These are phyloP conservation scores for Lachnellula suecica DNA, from an alignment of 2,329 filamentous ascomycete species.

Conservation along the genomic window DNA sequence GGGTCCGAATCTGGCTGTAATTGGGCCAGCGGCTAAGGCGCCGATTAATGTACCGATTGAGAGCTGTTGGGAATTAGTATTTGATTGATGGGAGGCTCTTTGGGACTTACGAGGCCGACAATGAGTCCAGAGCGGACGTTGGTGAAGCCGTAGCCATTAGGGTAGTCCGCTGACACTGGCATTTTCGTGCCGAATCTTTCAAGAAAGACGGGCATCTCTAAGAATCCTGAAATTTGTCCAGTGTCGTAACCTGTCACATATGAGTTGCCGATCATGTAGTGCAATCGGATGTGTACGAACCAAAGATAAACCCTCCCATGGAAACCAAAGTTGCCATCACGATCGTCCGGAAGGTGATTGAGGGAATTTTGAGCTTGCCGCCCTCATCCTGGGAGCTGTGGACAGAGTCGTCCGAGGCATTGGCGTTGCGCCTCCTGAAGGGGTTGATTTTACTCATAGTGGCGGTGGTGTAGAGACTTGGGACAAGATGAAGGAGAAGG, in stretches of 20 bases:
- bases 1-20: constrained; percentile 63
- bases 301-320: constrained; percentile 34
- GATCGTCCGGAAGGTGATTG: constrained; percentile 19
- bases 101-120: constrained; percentile 53
- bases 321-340: constrained; percentile 25
- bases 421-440: too few relatives aligned
- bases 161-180: constrained; percentile 22
- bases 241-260: constrained; percentile 26
- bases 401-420: too few relatives aligned
- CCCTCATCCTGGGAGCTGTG: too few relatives aligned
- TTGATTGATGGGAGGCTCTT: constrained; percentile 51
- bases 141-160: constrained; percentile 44
- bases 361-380: constrained; percentile 12
- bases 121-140: constrained; percentile 63
- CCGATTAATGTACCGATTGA: constrained; percentile 80
- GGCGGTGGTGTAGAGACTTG: too few relatives aligned
- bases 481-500: too few relatives aligned
- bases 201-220: constrained; percentile 58
- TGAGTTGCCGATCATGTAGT: not conserved
- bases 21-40: constrained; percentile 70
- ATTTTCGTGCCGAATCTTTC: constrained; percentile 48
- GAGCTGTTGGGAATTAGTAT: constrained; percentile 54
- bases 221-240: constrained; percentile 52
- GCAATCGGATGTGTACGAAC: constrained; percentile 8
- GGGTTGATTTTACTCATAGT: too few relatives aligned